Evolutionary conservation across 2,329 filamentous ascomycete genomes (phyloP), one percentile per base, ranked within the genome.

Genomic region (Cadophora sp.): DNA sequence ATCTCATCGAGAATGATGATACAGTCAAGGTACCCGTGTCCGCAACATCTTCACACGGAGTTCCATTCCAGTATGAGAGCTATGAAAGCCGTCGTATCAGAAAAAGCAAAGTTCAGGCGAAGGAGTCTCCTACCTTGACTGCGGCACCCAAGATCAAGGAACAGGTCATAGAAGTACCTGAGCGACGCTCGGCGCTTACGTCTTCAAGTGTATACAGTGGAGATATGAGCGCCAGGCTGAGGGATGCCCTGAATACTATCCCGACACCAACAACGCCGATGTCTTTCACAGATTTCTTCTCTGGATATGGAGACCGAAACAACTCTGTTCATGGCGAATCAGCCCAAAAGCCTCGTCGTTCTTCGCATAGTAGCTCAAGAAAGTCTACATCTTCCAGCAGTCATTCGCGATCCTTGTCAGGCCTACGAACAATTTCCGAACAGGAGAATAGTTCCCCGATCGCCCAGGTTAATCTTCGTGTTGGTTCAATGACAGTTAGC

Each of bases 401-500:
- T n/a, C 62, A 70, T 50, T 66, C 67, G 24, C 65, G 70, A 9
- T 68, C 68, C 30, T 63, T 64, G 4, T 72, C 73, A 11, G 69
- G 62, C 13, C 36, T 72, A 8, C 47, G 66, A 6, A 41, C 70
- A 18, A 73, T 73, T 4, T 56, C 68, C 20, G 73, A 73, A 39
- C 69, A 71, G 81, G 82, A 86, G 20, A 85, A 88, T 70, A 87
- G 85, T 67, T 88, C 89, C 1, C 87, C 89, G 1, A 79, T 90
- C 22, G 86, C 88, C 0, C 89, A 91, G 76, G 90, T 93, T 68
- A 93, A 94, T 74, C 84, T 96, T 24, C 85, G 92, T 1, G 89
- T 93, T 18, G 92, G 90, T 4, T 93, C 92, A 1, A 89, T 96
- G 82, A 94, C 92, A 68, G 92, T 94, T 27, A 94, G 91, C 83